Conservation (phyloP, 805 yeast species). For the Cyberlindnera amylophila region DNA sequence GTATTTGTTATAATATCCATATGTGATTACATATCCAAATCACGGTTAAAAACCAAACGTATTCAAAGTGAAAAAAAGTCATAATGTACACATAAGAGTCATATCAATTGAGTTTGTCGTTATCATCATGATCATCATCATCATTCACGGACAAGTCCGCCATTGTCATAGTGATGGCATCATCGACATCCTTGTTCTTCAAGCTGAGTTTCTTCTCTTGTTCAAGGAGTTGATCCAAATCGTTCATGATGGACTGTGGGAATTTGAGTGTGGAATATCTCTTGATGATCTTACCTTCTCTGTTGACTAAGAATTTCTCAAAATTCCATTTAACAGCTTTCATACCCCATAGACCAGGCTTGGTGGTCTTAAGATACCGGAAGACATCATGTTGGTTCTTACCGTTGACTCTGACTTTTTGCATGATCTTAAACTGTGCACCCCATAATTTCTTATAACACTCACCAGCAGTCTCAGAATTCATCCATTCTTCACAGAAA, state of each 20-base stretch:
- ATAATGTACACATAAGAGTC: no score
- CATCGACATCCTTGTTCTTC: no score
- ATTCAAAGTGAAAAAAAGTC: no score
- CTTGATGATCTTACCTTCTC: conserved; percentile 51
- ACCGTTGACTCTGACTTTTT: conserved; percentile 77
- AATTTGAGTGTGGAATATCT: conserved; percentile 38
- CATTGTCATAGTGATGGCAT: no score
- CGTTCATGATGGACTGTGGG: conserved; percentile 5
- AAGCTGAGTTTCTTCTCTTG: neutral
- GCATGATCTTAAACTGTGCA: conserved; percentile 63
- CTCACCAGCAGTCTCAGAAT: conserved; percentile 62
- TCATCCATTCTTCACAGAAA: conserved; percentile 71
- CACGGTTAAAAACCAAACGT: no score
- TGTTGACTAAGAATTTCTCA: conserved; percentile 61
- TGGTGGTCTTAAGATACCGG: conserved; percentile 60
- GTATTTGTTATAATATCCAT: no score
- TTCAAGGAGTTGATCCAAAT: conserved; percentile 2
- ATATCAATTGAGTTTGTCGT: no score
- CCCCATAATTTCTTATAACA: conserved; percentile 74
- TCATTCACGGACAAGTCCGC: no score
- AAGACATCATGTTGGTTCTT: conserved; percentile 63
- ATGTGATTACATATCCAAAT: no score
- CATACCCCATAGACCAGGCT: conserved; percentile 57
- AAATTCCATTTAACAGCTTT: conserved; percentile 69
- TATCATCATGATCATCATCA: no score